Evolutionary conservation across 2,329 filamentous ascomycete species (phyloP), one percentile per base, ranked within the genome.

Genomic region (Kalaharituber pfeilii): DNA sequence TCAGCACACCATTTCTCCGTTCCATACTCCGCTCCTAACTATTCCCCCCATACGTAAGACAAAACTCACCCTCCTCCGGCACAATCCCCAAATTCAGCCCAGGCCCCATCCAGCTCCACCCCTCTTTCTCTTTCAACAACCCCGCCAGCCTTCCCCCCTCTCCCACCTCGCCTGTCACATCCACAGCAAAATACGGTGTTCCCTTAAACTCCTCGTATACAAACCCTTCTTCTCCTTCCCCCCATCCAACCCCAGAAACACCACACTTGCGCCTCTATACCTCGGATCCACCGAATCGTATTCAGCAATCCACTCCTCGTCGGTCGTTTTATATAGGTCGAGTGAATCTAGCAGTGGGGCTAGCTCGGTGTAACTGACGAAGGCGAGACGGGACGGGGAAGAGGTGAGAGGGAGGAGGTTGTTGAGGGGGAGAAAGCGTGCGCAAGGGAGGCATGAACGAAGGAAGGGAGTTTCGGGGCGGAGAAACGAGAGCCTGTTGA

Each of bases 161-260:
- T 70, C 2, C 72, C 1, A 77, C 81, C 58, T 75, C 78, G 0
- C 86, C 82, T 2, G 88, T 93, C 20, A 94, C 76, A 66, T 96
- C 91, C 11, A 98, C 68, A 1, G 88, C 89, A 66, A 96, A 98
- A 69, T 81, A 93, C 1, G 91, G 88, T 50, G 76, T 75, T 2
- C 89, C 91, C 29, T 73, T 76, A 66, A 94, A 93, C 49, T 79
- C 78, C 56, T 79, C 80, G 64, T 81, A 82, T 56, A 73, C 65
- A 25, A 47, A 47, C 51, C 83, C 58, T 1, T 47, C 50, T 52
- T 42, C 51, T 20, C 49, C 26, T 50, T 73, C 39, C 30, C 69
- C 66, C 94, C 86, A 61, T 94, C 80, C 49, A 95, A 69, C 0
- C 89, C 89, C 26, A 96, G 71, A 66, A 96, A 95, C 52, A 96